Evolutionary conservation across 1,284 basidiomycete species (phyloP).

Genomic region (Heterobasidion occidentale): DNA sequence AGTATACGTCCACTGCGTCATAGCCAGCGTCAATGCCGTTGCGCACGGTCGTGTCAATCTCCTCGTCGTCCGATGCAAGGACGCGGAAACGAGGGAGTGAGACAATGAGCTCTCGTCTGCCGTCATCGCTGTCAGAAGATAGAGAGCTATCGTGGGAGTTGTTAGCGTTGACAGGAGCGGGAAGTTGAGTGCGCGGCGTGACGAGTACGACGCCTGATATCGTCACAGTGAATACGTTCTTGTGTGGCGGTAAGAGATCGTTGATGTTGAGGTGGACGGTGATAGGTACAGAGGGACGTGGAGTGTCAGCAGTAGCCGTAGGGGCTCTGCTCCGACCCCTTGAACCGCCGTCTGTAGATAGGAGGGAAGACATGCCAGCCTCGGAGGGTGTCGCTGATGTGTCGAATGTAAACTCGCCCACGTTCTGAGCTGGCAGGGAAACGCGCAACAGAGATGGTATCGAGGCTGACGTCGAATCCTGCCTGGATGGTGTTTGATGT

Average conservation of each 20-base stretch:
- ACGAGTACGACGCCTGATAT: constrained; percentile 60
- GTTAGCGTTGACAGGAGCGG: constrained; percentile 13
- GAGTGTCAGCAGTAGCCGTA: constrained; percentile 11
- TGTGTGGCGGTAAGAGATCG: constrained; percentile 56
- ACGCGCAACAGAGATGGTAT: constrained; percentile 57
- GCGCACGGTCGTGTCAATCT: constrained; percentile 42
- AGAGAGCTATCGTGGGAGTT: constrained; percentile 13
- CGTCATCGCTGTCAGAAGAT: constrained; percentile 19
- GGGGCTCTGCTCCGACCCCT: constrained; percentile 19
- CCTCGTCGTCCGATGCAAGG: constrained; percentile 54
- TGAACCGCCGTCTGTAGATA: constrained; percentile 25
- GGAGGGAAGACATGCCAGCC: constrained; percentile 32
- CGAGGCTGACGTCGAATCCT: constrained; percentile 32
- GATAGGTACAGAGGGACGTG: constrained; percentile 41
- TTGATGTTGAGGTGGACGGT: constrained; percentile 75
- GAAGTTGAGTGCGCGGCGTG: constrained; percentile 30
- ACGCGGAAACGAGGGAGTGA: constrained; percentile 62
- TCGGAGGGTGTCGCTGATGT: constrained; percentile 42
- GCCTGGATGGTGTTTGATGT: constrained; percentile 20
- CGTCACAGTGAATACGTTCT: constrained; percentile 55
- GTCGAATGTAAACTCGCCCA: constrained; percentile 70
- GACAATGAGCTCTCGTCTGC: constrained; percentile 33
- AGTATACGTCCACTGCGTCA: constrained; percentile 48
- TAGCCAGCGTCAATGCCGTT: constrained; percentile 42
- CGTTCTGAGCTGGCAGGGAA: constrained; percentile 53